A percentile compares a stretch with the other conserved stretches of the same genome.
Conservation (phyloP, 768 basidiomycete genomes). For the Serendipita sp. region DNA sequence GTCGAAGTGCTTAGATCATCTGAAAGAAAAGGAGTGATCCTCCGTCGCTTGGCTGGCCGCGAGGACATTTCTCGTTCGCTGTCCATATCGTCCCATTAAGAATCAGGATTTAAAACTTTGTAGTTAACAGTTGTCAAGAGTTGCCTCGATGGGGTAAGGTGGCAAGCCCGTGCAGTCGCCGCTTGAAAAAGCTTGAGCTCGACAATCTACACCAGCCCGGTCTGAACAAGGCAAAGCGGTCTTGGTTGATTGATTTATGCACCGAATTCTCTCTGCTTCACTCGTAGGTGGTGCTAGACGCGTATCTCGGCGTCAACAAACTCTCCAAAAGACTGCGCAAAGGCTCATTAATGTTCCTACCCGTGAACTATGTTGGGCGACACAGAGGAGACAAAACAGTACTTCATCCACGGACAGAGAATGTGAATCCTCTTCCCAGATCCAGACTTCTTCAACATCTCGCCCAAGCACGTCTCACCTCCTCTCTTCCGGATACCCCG, state of each 20-base stretch:
- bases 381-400: too few relatives aligned
- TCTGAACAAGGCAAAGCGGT: too few relatives aligned
- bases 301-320: not conserved
- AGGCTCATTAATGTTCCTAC: too few relatives aligned
- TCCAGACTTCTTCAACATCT: too few relatives aligned
- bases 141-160: not conserved
- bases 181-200: not conserved
- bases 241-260: not conserved
- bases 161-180: not conserved
- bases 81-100: not conserved
- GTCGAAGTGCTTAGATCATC: not conserved
- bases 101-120: not conserved
- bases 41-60: not conserved
- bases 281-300: not conserved
- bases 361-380: too few relatives aligned
- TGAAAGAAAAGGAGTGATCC: not conserved
- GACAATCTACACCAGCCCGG: not conserved
- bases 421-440: too few relatives aligned
- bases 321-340: too few relatives aligned
- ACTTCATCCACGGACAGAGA: too few relatives aligned
- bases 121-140: not conserved
- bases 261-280: not conserved
- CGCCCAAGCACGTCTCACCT: too few relatives aligned
- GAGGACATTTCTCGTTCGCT: not conserved
- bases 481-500: too few relatives aligned